These are phyloP conservation scores for Agrocybe praecox DNA, from an alignment of 768 basidiomycete species.

Conservation along the genomic window DNA sequence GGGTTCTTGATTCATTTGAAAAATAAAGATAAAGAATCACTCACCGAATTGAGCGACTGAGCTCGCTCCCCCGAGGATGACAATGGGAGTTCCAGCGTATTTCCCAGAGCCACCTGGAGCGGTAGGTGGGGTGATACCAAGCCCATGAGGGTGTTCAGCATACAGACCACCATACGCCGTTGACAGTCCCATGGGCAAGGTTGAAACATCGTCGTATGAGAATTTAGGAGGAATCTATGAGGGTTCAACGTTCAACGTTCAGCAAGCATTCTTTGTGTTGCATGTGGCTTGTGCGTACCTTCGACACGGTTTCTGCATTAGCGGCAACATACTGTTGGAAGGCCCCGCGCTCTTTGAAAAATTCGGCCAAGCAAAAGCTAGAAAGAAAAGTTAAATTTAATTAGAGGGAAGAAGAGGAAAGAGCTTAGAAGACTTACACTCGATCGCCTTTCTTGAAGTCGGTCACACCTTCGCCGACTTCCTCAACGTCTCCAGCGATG, in stretches of 20 bases:
- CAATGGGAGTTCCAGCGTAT: conserved; percentile 44
- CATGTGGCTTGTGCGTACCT: conserved; percentile 5
- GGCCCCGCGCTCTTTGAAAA: conserved; percentile 34
- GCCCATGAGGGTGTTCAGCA: conserved; percentile 34
- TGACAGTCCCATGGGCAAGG: conserved; percentile 48
- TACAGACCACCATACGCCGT: conserved; percentile 54
- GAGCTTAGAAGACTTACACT: conserved; percentile 38
- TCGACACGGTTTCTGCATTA: conserved; percentile 5
- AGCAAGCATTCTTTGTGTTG: too few species aligned
- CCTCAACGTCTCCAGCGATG: conserved; percentile 51
- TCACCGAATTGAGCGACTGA: conserved; percentile 52
- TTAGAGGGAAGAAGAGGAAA: background rate
- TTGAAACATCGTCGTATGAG: conserved; percentile 40
- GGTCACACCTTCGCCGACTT: conserved; percentile 51
- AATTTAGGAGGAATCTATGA: conserved; percentile 36
- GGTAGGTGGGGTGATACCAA: conserved; percentile 40
- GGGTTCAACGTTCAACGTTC: background rate
- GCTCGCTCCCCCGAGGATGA: conserved; percentile 49
- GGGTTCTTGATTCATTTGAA: conserved; percentile 5
- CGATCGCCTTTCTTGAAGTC: conserved; percentile 51
- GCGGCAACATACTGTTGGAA: conserved; percentile 26
- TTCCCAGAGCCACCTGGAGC: conserved; percentile 36
- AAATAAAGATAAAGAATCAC: background rate
- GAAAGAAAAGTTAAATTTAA: conserved; percentile 26
- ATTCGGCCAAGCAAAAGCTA: conserved; percentile 32